phyloP scores from a whole-genome alignment of 352 stramenopile species.

The Phytophthora ramorum region DNA sequence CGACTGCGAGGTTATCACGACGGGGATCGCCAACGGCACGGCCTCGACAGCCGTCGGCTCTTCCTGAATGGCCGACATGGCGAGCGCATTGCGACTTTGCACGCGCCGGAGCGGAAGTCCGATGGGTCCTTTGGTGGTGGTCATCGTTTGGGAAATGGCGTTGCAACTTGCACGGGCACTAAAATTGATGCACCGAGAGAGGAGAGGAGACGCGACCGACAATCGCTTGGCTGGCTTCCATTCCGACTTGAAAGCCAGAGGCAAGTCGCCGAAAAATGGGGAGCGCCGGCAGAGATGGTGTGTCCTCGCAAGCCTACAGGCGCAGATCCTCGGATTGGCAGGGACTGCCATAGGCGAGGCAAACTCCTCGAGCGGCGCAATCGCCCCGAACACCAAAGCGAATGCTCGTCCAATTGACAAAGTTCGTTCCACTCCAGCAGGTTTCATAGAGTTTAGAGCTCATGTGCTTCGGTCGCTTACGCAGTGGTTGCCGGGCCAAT shows the following conservation, averaged over 20 bases:
- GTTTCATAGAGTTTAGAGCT: constrained; percentile 19
- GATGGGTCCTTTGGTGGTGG: constrained; percentile 32
- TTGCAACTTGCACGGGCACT: not conserved
- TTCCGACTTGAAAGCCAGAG: constrained; percentile 37
- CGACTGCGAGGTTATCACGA: constrained; percentile 1
- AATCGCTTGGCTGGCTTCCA: constrained; percentile 29
- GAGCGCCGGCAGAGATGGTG: constrained; percentile 27
- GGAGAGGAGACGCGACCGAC: constrained; percentile 13
- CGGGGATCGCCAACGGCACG: constrained; percentile 1
- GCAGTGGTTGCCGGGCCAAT: not conserved
- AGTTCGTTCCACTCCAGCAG: constrained; percentile 21
- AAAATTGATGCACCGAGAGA: constrained; percentile 24
- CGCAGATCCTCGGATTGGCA: constrained; percentile 20
- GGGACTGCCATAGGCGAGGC: constrained; percentile 10
- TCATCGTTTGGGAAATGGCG: constrained; percentile 36
- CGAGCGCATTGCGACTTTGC: constrained; percentile 37
- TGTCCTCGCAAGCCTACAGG: constrained; percentile 18
- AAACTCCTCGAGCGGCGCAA: constrained; percentile 12
- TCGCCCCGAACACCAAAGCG: not conserved
- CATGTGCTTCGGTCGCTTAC: constrained; percentile 5
- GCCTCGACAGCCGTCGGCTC: constrained; percentile 23
- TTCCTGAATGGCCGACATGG: constrained; percentile 43
- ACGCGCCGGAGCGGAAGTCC: constrained; percentile 31
- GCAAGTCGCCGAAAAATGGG: constrained; percentile 23
- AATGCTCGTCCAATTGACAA: constrained; percentile 6